Evolutionary conservation across 2,329 filamentous ascomycete genomes (phyloP).

Genomic region (Trichophyton rubrum): DNA sequence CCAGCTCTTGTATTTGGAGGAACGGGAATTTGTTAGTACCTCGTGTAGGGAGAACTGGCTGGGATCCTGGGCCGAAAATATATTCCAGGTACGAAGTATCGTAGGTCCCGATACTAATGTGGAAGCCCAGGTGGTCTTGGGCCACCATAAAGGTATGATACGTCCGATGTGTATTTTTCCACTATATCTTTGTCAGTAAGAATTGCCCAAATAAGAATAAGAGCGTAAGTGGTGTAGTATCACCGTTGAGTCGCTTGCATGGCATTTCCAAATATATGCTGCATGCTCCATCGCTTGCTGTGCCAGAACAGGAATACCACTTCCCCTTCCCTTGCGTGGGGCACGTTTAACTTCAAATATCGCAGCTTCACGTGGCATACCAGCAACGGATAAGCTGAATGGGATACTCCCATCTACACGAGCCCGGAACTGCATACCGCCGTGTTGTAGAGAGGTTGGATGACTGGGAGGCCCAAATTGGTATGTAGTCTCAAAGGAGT

Average conservation of each 20-base stretch:
- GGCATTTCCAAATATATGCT: constrained; percentile 12
- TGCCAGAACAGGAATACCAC: constrained; percentile 6
- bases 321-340: not conserved
- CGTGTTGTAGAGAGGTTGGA: constrained; percentile 7
- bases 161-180: not conserved
- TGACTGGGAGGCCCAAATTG: constrained; percentile 10
- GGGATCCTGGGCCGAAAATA: constrained; percentile 8
- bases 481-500: constrained; percentile 11
- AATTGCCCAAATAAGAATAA: too few species aligned
- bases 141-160: constrained; percentile 13
- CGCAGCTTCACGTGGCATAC: constrained; percentile 7
- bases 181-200: not conserved
- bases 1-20: constrained; percentile 12
- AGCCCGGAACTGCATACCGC: constrained; percentile 6
- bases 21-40: not conserved
- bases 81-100: constrained; percentile 11
- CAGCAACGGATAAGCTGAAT: constrained; percentile 6
- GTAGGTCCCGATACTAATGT: constrained; percentile 12
- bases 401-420: constrained; percentile 13
- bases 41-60: constrained; percentile 4
- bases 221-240: not conserved
- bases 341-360: constrained; percentile 12
- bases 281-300: constrained; percentile 13
- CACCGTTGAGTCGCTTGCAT: constrained; percentile 6
- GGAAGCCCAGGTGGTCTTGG: constrained; percentile 9